Evolutionary conservation across 495 filamentous ascomycete species (phyloP).

Genomic region (Aspergillus bridgeri): DNA sequence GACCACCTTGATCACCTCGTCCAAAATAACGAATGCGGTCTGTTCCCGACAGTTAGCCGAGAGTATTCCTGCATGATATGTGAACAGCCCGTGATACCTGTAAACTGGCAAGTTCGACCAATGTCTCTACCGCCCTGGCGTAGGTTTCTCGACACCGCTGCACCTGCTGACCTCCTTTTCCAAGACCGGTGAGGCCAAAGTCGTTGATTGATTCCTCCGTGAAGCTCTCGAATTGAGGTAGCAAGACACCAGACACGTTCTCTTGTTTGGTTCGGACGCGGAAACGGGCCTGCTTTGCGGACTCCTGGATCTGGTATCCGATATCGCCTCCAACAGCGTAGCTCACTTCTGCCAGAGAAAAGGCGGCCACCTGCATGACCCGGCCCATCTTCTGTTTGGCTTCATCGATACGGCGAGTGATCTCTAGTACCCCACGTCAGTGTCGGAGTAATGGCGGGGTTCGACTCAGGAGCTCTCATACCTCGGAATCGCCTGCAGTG

Average conservation of each 20-base stretch:
- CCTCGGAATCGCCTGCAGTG: conserved; percentile 75
- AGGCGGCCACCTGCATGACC: conserved; percentile 98
- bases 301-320: conserved; percentile 95
- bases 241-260: conserved; percentile 93
- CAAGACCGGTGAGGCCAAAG: conserved; percentile 92
- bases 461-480: conserved; percentile 34
- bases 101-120: conserved; percentile 93
- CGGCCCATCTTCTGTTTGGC: conserved; percentile 99
- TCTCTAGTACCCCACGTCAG: conserved; percentile 58
- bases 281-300: conserved; percentile 87
- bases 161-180: conserved; percentile 97
- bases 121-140: conserved; percentile 90
- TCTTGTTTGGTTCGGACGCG: conserved; percentile 91
- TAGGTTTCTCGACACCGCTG: conserved; percentile 94
- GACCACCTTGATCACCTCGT: conserved; percentile 99
- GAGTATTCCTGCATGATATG: not conserved
- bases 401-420: conserved; percentile 95
- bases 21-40: conserved; percentile 96
- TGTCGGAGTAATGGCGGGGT: conserved; percentile 23
- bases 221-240: conserved; percentile 88
- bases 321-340: conserved; percentile 97
- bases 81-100: conserved; percentile 49
- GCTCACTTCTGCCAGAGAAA: conserved; percentile 95
- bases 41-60: conserved; percentile 25
- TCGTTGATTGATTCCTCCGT: conserved; percentile 84